phyloP scores from a whole-genome alignment of 2,329 filamentous ascomycete genomes.

The Fusarium nisikadoi region DNA sequence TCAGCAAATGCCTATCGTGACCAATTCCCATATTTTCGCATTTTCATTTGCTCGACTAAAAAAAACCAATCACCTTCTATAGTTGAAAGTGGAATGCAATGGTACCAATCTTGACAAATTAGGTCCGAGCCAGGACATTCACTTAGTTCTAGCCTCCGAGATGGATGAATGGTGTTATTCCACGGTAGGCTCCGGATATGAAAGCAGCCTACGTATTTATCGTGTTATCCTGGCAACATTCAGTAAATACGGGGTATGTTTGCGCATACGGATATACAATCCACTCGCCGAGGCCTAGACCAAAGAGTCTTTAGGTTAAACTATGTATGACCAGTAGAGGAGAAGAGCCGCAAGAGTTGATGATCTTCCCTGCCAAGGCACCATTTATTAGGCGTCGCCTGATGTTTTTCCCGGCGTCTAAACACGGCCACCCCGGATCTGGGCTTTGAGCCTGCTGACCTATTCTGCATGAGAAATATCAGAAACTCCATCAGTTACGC shows the following conservation, averaged over 20 bases:
- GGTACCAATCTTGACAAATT: background rate
- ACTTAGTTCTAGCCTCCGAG: background rate
- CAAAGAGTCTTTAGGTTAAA: background rate
- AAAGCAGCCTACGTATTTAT: slow-evolving; percentile 3
- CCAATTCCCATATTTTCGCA: background rate
- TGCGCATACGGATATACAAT: background rate
- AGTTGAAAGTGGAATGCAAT: slow-evolving; percentile 7
- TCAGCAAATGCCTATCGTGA: slow-evolving; percentile 1
- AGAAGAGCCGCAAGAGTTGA: slow-evolving; percentile 32
- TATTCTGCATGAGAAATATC: slow-evolving; percentile 7
- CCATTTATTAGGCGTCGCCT: slow-evolving; percentile 37
- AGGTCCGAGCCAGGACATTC: background rate
- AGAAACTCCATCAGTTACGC: background rate
- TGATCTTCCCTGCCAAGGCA: slow-evolving; percentile 27
- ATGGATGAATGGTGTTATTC: slow-evolving; percentile 21
- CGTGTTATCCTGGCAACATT: slow-evolving; percentile 13
- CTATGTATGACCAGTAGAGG: background rate
- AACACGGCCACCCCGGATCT: slow-evolving; percentile 27
- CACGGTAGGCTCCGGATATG: slow-evolving; percentile 20
- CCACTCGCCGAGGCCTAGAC: background rate
- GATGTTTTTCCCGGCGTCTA: slow-evolving; percentile 33
- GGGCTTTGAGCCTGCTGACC: slow-evolving; percentile 17
- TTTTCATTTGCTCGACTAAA: background rate
- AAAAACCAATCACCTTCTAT: background rate
- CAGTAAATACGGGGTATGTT: slow-evolving; percentile 10